Evolutionary conservation across 176 grass and related monocot genomes (phyloP), one percentile per base, ranked within the genome.

Genomic region (Bolboschoenus planiculmis): DNA sequence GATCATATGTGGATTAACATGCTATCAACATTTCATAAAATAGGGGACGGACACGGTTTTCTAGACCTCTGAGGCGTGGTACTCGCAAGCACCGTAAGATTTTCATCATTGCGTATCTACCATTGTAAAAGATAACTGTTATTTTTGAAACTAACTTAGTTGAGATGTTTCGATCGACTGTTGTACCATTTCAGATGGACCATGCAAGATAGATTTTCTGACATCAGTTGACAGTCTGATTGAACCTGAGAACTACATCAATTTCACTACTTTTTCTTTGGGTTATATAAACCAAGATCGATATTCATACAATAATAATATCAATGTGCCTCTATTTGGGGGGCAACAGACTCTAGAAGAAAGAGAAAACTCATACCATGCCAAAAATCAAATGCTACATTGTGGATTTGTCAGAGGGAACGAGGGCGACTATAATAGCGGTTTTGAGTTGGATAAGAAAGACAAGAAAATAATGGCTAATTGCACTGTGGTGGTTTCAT

Each of bases 381-480:
- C 92, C 29, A 83, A 80, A 91, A 88, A 87, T 14, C 95, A 97
- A 92, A 94, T 83, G 57, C 81, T 94, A 62, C 92, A 97, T 85
- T 97, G 92, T 74, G 90, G 92, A 84, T 97, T 97, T 85, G 78
- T 97, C 27, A 83, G 86, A 72, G 87, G 71, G 3, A 75, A 82
- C 84, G 71, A 82, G n/a, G 85, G 71, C 83, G 86, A 88, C 43
- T 77, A 81, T 83, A 84, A 76, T 75, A 90, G 78, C 6, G 78
- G 90, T 78, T 97, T 92, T 85, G 85, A 97, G 80, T 84, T 94
- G 87, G 60, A 92, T 91, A 88, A 90, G 72, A 89, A 84, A 67
- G 88, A 94, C 66, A 91, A 61, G 77, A 78, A 81, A 71, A 86
- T 88, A 65, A 97, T 94, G 92, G 85, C 67, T 81, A 86, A 73